Evolutionary conservation across 208 protist genomes (phyloP), one percentile per base, ranked within the genome.

Genomic region (Trypanosoma rangeli): DNA sequence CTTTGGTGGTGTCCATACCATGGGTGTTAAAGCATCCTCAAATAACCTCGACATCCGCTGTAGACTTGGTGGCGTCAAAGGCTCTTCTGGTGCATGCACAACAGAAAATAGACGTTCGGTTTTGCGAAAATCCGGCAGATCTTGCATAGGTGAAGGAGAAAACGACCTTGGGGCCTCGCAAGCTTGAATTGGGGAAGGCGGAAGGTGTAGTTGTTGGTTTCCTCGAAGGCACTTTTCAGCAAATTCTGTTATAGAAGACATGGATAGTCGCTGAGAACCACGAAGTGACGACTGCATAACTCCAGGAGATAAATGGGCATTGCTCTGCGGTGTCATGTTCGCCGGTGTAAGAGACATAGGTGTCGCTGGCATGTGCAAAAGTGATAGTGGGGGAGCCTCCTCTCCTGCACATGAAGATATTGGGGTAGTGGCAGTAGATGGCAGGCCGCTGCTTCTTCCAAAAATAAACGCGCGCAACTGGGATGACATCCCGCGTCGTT

Each of bases 41-140:
- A 52, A 24, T 26, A 84, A 65, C 8, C 61, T 55, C 50, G 77
- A 78, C 16, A 90, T 71, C 53, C 80, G 67, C 0, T 80, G 82
- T 39, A 90, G 22, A 20, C 76, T 80, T 31, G 72, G 74, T 0
- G 89, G 89, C 20, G 84, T 92, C 18, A 65, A 33, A 42, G 82
- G 85, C 53, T 86, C 86, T 22, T 16, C 73, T 12, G 62, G 58
- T 20, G 54, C 76, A 76, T 92, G 82, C 26, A 88, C 84, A 44
- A 83, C 70, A 68, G 82, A 90, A 74, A 94, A 92, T 15, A 94
- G 72, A 16, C 85, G 83, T 37, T 72, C 56, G 15, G 60, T 39
- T 29, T 10, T 53, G 3, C 35, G 49, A 16, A 33, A 44, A 26
- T 24, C 29, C 44, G 44, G 24, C 24, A 48, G 9, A 26, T n/a